These are phyloP conservation scores for Salvia miltiorrhiza DNA, from an alignment of 257 asterid species.

Conservation along the genomic window DNA sequence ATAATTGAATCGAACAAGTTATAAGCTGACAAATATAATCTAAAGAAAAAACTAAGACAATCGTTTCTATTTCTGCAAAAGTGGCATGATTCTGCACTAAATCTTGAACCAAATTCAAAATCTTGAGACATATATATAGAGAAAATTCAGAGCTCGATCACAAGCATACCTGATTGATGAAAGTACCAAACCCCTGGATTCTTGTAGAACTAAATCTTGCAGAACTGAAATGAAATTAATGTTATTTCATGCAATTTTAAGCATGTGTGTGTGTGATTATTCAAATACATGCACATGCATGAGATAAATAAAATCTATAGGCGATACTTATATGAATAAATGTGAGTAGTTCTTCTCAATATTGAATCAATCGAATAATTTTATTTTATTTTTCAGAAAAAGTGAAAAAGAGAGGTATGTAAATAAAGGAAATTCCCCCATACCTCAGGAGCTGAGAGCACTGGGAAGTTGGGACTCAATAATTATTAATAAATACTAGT, in stretches of 20 bases:
- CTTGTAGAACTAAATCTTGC: neutral
- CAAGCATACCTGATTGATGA: slow-evolving; percentile 19
- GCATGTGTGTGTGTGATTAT: neutral
- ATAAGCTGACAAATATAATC: neutral
- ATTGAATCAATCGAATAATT: neutral
- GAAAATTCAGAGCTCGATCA: too few species aligned
- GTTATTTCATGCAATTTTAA: neutral
- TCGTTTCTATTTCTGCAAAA: neutral
- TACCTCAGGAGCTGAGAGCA: neutral
- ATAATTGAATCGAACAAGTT: neutral
- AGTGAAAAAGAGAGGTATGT: neutral
- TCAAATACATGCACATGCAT: slow-evolving; percentile 14
- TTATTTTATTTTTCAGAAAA: too few species aligned
- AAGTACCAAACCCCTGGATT: neutral
- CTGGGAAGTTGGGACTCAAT: neutral
- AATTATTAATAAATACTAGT: too few species aligned
- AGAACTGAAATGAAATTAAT: neutral
- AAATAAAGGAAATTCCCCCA: neutral
- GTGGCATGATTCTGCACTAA: neutral
- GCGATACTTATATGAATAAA: neutral
- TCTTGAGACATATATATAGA: neutral
- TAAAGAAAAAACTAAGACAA: neutral
- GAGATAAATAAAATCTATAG: neutral
- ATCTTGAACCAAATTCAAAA: neutral
- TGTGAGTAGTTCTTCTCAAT: neutral